Conservation (phyloP, 2,329 filamentous ascomycete genomes). For the Aspergillus jensenii region DNA sequence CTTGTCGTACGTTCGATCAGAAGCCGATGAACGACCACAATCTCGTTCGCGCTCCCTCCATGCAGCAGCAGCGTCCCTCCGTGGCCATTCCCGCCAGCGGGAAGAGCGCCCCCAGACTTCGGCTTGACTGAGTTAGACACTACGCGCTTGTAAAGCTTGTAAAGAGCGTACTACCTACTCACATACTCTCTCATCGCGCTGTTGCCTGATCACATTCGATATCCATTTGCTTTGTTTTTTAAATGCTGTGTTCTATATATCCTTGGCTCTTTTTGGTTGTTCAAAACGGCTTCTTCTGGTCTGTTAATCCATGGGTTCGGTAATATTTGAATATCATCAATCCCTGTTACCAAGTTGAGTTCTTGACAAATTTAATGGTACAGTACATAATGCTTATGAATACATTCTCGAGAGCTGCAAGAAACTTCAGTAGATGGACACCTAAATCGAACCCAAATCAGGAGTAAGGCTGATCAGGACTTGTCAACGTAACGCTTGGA, state of each 20-base stretch:
- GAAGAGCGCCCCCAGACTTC: conserved; percentile 18
- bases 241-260: background rate
- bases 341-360: background rate
- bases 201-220: background rate
- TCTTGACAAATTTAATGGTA: background rate
- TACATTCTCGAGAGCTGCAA: background rate
- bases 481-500: background rate
- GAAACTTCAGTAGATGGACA: background rate
- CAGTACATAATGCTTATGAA: background rate
- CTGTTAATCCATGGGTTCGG: background rate
- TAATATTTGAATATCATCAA: background rate
- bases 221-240: conserved; percentile 23
- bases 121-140: background rate
- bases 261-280: background rate
- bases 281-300: background rate
- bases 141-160: background rate
- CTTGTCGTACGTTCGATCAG: conserved; percentile 13
- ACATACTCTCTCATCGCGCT: background rate
- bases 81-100: conserved; percentile 10
- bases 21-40: conserved; percentile 11
- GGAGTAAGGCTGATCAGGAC: conserved; percentile 10
- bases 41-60: conserved; percentile 18
- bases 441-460: background rate
- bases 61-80: conserved; percentile 12
- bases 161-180: background rate